Evolutionary conservation across 192 early-diverging fungal genomes (phyloP).

Genomic region (Umbelopsis vinacea): DNA sequence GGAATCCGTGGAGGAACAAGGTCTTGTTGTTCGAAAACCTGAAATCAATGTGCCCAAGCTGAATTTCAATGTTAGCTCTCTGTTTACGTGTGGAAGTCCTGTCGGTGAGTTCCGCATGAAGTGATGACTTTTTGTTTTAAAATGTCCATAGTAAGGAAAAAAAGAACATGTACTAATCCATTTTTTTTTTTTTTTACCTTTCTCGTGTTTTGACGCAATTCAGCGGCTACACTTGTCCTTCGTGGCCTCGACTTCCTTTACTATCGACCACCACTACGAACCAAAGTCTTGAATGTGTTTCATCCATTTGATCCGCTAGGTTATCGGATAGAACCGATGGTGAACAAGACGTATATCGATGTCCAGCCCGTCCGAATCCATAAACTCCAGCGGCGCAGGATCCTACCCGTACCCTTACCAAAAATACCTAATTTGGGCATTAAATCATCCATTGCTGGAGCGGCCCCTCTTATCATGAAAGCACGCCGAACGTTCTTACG

Average conservation of each 20-base stretch:
- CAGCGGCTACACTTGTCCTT: slow-evolving; percentile 62
- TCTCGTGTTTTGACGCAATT: background rate
- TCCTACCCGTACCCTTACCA: slow-evolving; percentile 28
- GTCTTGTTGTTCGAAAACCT: slow-evolving; percentile 16
- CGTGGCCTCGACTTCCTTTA: slow-evolving; percentile 55
- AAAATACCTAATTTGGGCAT: slow-evolving; percentile 37
- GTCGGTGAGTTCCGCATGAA: slow-evolving; percentile 38
- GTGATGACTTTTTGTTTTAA: too few species aligned
- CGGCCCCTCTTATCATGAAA: slow-evolving; percentile 23
- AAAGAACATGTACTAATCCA: too few species aligned
- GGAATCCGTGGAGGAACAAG: slow-evolving; percentile 24
- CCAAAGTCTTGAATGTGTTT: slow-evolving; percentile 68
- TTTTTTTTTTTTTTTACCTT: background rate
- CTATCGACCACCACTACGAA: slow-evolving; percentile 52
- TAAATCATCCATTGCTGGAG: slow-evolving; percentile 35
- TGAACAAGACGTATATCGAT: slow-evolving; percentile 52
- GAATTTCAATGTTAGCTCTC: slow-evolving; percentile 41
- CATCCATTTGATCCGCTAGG: slow-evolving; percentile 75
- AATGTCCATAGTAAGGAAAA: too few species aligned
- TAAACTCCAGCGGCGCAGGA: slow-evolving; percentile 9
- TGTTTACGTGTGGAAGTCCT: slow-evolving; percentile 54
- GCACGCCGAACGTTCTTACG: slow-evolving; percentile 28
- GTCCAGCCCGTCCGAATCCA: slow-evolving; percentile 51
- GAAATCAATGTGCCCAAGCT: slow-evolving; percentile 43
- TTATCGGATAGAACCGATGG: slow-evolving; percentile 67